Conservation (phyloP, 176 grass and related monocot species). For the Chloris gayana region DNA sequence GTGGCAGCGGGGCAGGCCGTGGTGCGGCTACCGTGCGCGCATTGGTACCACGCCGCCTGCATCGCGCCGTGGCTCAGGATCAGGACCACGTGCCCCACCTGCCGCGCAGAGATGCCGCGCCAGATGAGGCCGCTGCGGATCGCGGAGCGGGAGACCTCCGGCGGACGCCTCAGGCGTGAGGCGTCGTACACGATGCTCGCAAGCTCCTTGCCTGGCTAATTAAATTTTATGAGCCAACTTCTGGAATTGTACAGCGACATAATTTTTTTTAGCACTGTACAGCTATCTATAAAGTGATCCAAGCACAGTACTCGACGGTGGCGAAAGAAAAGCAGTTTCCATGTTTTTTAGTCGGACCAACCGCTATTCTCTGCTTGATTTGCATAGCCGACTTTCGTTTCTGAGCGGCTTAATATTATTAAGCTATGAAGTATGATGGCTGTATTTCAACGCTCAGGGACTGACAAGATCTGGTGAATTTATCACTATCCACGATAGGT, state of each 20-base stretch:
- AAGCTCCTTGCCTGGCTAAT: slow-evolving; percentile 6
- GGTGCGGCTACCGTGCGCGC: slow-evolving; percentile 30
- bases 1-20: slow-evolving; percentile 10
- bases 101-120: neutral
- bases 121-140: neutral
- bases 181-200: slow-evolving; percentile 35
- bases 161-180: slow-evolving; percentile 1
- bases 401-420: too few relatives aligned
- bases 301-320: neutral
- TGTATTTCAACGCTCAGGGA: too few relatives aligned
- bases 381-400: too few relatives aligned
- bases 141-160: neutral
- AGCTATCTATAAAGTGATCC: neutral
- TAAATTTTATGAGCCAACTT: too few relatives aligned
- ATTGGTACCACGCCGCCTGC: slow-evolving; percentile 37
- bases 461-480: too few relatives aligned
- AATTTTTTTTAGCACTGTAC: neutral
- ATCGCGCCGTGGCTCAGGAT: slow-evolving; percentile 32
- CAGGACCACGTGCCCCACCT: slow-evolving; percentile 22
- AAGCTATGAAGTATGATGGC: too few relatives aligned
- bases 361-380: neutral
- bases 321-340: neutral
- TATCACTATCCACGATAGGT: too few relatives aligned
- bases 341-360: neutral
- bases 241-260: neutral